Conservation (phyloP, 208 protist genomes). For the Porcisia hertigi region DNA sequence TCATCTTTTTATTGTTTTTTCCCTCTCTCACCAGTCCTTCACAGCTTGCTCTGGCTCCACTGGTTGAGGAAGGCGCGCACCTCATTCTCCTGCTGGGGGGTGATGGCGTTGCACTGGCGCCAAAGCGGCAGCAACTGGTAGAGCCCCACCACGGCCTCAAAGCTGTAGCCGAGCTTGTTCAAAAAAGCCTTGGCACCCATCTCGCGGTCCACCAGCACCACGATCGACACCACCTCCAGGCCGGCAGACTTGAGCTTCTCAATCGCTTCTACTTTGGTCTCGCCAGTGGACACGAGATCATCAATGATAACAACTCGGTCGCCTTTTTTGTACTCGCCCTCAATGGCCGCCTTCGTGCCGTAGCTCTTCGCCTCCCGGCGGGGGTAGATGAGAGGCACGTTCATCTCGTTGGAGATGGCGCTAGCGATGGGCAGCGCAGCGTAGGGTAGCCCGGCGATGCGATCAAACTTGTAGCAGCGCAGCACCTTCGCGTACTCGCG, state of each 20-base stretch:
- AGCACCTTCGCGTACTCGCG: conserved; percentile 77
- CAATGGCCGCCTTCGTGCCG: conserved; percentile 94
- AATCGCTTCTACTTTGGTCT: conserved; percentile 95
- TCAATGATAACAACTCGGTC: conserved; percentile 94
- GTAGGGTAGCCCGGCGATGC: conserved; percentile 93
- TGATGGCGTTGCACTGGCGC: conserved; percentile 62
- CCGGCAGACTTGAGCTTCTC: conserved; percentile 85
- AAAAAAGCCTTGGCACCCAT: conserved; percentile 93
- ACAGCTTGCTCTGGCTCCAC: conserved; percentile 69
- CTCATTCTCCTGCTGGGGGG: conserved; percentile 53
- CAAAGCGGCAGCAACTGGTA: conserved; percentile 81
- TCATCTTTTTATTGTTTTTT: no score
- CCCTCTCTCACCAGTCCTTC: not conserved
- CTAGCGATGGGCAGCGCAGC: conserved; percentile 95
- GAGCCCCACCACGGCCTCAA: conserved; percentile 81
- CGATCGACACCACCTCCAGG: conserved; percentile 87
- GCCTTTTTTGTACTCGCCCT: conserved; percentile 93
- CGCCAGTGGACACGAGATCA: conserved; percentile 95
- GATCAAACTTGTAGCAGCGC: conserved; percentile 74
- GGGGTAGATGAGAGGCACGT: conserved; percentile 88
- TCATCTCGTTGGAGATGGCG: conserved; percentile 90
- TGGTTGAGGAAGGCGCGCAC: conserved; percentile 65
- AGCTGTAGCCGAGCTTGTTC: conserved; percentile 80
- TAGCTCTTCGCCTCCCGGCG: conserved; percentile 94
- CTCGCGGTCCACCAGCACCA: conserved; percentile 95